Conservation (phyloP, 2,329 filamentous ascomycete species). For the Fusarium armeniacum region DNA sequence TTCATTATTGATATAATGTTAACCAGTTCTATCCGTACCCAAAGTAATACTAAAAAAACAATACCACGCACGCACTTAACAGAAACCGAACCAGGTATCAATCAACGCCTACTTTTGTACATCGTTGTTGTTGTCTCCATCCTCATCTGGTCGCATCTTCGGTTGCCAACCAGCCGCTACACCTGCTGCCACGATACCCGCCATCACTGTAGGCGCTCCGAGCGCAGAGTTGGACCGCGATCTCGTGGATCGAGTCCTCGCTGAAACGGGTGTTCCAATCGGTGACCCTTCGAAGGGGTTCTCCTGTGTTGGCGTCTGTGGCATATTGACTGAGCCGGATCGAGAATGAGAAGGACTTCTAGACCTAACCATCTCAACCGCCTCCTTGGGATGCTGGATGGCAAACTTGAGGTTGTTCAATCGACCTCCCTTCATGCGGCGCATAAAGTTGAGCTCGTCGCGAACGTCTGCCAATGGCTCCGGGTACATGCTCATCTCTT, state of each 20-base stretch:
- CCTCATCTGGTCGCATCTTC: conserved; percentile 56
- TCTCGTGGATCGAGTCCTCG: conserved; percentile 75
- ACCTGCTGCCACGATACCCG: conserved; percentile 83
- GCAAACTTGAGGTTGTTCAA: conserved; percentile 85
- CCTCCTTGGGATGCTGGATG: conserved; percentile 80
- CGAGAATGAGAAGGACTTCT: conserved; percentile 74
- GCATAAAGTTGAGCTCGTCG: conserved; percentile 85
- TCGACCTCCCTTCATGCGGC: conserved; percentile 83
- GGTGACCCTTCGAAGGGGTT: conserved; percentile 63
- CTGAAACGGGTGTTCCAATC: conserved; percentile 71
- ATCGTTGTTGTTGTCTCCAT: conserved; percentile 44
- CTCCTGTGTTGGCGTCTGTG: conserved; percentile 73
- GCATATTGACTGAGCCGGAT: conserved; percentile 72
- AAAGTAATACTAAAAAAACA: conserved; percentile 44
- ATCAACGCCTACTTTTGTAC: conserved; percentile 47
- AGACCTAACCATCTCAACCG: conserved; percentile 69
- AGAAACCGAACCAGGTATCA: conserved; percentile 21
- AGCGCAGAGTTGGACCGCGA: conserved; percentile 78
- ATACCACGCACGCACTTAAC: conserved; percentile 22
- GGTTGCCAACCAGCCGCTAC: conserved; percentile 84
- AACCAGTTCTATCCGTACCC: conserved; percentile 45
- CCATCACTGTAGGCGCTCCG: conserved; percentile 83
- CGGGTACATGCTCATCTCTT: conserved; percentile 78
- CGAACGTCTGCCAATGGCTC: conserved; percentile 80
- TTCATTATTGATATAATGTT: conserved; percentile 27